Evolutionary conservation across 2,329 filamentous ascomycete species (phyloP), one percentile per base, ranked within the genome.

Genomic region (Neonectria sp.): DNA sequence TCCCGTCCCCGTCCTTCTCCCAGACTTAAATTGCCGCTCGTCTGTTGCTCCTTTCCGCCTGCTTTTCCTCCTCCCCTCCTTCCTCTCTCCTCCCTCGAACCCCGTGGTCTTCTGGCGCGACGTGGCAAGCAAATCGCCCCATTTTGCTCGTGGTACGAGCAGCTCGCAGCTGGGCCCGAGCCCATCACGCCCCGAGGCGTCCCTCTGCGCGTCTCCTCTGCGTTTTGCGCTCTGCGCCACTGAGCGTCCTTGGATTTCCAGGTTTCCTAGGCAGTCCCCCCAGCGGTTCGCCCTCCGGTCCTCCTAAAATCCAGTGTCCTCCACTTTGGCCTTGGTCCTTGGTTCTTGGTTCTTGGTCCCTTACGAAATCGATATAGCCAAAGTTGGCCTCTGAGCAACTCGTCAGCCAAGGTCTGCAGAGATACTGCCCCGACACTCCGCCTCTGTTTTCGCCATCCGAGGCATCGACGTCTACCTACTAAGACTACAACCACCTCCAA

Each of bases 1-100:
- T 61, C 45, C 65, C 56, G 56, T 65, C 56, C 65, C 60, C 71
- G 63, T 55, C 72, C 57, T 67, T 61, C 63, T 68, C 71, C 65
- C 65, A 60, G 59, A 45, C 52, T 72, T 73, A 76, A 76, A 75
- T 76, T 76, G 69, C 72, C 74, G 73, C 74, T 72, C 67, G 68
- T 65, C 72, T 71, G 65, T 67, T 49, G n/a, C 53, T 52, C 37
- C 49, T 55, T 31, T 53, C 55, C 58, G 31, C 58, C 61, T 45
- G 55, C 55, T 31, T 27, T 40, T 56, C 55, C 25, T 51, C 53
- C 48, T 60, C 60, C 27, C 17, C 53, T 59, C 46, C 59, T 63
- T 40, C 49, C 59, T 63, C 56, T 51, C 55, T 59, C 63, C 33
- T 66, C 55, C 49, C 46, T 49, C 37, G 58, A 66, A 49, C 60